These are phyloP conservation scores for Geotrichum europaeum DNA, from an alignment of 1,139 yeast species.

Conservation along the genomic window DNA sequence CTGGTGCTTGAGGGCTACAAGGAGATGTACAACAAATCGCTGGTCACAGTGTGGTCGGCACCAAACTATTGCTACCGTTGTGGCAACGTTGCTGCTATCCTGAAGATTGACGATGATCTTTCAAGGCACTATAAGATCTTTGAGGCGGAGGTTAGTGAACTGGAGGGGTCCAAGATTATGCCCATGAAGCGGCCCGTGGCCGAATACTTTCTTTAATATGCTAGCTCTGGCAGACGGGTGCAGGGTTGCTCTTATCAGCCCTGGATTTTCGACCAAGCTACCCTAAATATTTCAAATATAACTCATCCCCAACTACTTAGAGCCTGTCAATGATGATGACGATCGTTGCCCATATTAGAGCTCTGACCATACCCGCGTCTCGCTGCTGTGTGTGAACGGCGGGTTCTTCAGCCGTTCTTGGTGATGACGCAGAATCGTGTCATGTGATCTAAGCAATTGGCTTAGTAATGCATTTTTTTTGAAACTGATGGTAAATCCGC, in stretches of 20 bases:
- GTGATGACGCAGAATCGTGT: background rate
- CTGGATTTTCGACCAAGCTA: background rate
- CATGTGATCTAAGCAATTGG: background rate
- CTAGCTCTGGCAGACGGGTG: background rate
- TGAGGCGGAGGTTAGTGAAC: conserved; percentile 70
- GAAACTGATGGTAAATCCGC: background rate
- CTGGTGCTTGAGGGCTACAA: conserved; percentile 94
- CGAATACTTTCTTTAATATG: conserved; percentile 56
- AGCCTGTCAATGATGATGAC: no score
- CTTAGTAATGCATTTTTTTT: background rate
- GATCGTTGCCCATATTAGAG: no score
- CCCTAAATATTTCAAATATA: no score
- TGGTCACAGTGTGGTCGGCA: conserved; percentile 91
- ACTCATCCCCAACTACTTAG: no score
- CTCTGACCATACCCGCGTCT: background rate
- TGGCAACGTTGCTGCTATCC: conserved; percentile 90
- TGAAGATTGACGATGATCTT: conserved; percentile 67
- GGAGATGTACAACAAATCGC: conserved; percentile 78
- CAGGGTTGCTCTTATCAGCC: background rate
- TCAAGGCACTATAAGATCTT: conserved; percentile 73
- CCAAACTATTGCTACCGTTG: conserved; percentile 94
- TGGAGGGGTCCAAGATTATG: conserved; percentile 45
- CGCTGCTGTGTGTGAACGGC: background rate
- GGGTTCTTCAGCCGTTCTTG: no score
- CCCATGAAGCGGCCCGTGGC: conserved; percentile 69